A percentile compares a stretch with the other conserved stretches of the same genome.
phyloP scores from a whole-genome alignment of 768 basidiomycete species.

The Boletellus sp. region DNA sequence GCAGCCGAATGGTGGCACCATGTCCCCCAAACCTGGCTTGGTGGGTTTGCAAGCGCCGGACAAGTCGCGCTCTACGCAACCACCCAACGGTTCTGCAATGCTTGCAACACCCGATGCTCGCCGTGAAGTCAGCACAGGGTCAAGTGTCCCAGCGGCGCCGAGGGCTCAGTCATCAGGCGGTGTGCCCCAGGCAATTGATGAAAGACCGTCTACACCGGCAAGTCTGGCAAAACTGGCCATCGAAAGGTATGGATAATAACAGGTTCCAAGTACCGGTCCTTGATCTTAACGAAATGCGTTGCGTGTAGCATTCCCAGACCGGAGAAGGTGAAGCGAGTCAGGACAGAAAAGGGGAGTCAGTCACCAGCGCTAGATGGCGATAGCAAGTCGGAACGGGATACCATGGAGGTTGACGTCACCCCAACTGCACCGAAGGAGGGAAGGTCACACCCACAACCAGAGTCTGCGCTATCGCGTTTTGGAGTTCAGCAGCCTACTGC shows the following conservation, averaged over 20 bases:
- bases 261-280: background rate
- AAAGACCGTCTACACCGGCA: slow-evolving; percentile 30
- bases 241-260: slow-evolving; percentile 49
- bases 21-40: slow-evolving; percentile 26
- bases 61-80: slow-evolving; percentile 30
- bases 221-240: slow-evolving; percentile 55
- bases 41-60: slow-evolving; percentile 31
- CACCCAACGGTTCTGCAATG: slow-evolving; percentile 39
- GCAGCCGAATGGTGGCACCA: slow-evolving; percentile 26
- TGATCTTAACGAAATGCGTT: slow-evolving; percentile 6
- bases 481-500: slow-evolving; percentile 16
- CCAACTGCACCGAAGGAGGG: slow-evolving; percentile 25
- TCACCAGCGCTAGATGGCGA: slow-evolving; percentile 35
- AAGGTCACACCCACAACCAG: slow-evolving; percentile 20
- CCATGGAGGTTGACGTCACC: slow-evolving; percentile 35
- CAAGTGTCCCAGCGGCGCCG: slow-evolving; percentile 43
- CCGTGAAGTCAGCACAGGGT: slow-evolving; percentile 28
- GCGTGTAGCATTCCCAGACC: slow-evolving; percentile 63
- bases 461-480: slow-evolving; percentile 18
- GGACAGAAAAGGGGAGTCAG: slow-evolving; percentile 36
- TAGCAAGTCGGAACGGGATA: slow-evolving; percentile 25
- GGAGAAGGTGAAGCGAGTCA: slow-evolving; percentile 69
- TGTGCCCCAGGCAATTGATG: slow-evolving; percentile 21
- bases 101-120: slow-evolving; percentile 34
- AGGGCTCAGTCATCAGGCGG: slow-evolving; percentile 48